These are phyloP conservation scores for Nemania sp. DNA, from an alignment of 2,329 filamentous ascomycete genomes.

Conservation along the genomic window DNA sequence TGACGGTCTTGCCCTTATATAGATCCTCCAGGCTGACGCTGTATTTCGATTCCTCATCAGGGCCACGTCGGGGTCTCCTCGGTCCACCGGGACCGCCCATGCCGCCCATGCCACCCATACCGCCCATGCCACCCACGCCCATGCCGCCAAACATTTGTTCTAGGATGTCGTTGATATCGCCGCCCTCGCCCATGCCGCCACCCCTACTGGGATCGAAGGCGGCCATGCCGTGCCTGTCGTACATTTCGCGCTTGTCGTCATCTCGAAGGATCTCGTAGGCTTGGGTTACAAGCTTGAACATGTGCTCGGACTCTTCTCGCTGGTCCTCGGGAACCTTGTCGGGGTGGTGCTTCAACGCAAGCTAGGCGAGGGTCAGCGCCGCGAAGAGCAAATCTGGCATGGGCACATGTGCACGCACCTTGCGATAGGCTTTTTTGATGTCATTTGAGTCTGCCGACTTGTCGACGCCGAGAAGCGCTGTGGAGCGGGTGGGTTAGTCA, in stretches of 20 bases:
- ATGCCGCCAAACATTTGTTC: conserved; percentile 79
- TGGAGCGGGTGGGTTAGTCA: conserved; percentile 18
- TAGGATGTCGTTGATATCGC: conserved; percentile 90
- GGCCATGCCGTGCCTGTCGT: conserved; percentile 94
- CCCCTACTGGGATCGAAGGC: conserved; percentile 82
- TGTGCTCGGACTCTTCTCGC: conserved; percentile 82
- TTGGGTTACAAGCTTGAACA: conserved; percentile 90
- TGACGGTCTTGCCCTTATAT: conserved; percentile 98
- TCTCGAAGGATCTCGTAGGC: conserved; percentile 98
- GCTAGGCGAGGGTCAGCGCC: conserved; percentile 54
- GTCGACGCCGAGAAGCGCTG: conserved; percentile 80
- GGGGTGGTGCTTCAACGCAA: conserved; percentile 85
- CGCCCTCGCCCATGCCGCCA: conserved; percentile 67
- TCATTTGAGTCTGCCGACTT: conserved; percentile 74
- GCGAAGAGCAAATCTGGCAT: neutral
- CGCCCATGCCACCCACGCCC: conserved; percentile 47
- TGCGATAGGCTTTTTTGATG: conserved; percentile 95
- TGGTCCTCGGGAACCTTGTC: conserved; percentile 92
- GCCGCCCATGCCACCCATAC: conserved; percentile 49
- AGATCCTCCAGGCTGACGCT: conserved; percentile 90
- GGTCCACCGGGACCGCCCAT: conserved; percentile 52
- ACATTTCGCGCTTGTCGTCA: conserved; percentile 88
- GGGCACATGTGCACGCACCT: conserved; percentile 57
- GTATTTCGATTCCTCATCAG: conserved; percentile 88
- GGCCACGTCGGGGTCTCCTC: conserved; percentile 69